Conservation (phyloP, 1,284 basidiomycete species). For the Apiotrichum sp. region DNA sequence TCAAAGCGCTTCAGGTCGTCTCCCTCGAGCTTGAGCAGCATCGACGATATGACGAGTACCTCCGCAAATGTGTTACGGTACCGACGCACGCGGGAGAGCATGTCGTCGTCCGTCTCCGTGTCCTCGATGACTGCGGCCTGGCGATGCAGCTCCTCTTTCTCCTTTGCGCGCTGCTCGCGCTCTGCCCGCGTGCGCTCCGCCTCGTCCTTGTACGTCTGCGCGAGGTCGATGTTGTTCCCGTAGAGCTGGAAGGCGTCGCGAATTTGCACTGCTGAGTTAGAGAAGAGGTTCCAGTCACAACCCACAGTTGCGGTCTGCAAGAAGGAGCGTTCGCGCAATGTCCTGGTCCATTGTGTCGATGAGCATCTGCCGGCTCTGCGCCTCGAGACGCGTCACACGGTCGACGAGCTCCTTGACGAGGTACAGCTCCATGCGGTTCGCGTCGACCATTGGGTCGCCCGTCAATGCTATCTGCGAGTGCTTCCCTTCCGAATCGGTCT, state of each 20-base stretch:
- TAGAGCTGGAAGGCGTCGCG: conserved; percentile 29
- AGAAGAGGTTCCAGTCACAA: too few species aligned
- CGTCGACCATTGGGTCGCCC: neutral
- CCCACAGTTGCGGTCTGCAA: conserved; percentile 42
- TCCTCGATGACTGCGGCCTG: conserved; percentile 6
- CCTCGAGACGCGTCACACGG: conserved; percentile 32
- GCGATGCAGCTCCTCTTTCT: neutral
- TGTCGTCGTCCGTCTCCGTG: conserved; percentile 13
- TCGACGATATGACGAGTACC: conserved; percentile 41
- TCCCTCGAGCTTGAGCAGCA: conserved; percentile 42
- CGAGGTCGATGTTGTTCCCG: conserved; percentile 5
- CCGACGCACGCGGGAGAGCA: conserved; percentile 25
- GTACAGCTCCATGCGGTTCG: conserved; percentile 19
- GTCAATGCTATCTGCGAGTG: neutral
- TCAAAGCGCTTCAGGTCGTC: conserved; percentile 41
- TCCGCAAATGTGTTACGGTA: conserved; percentile 46
- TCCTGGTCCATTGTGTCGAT: conserved; percentile 38
- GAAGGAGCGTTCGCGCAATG: conserved; percentile 32
- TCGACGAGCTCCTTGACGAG: conserved; percentile 33
- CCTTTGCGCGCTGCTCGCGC: neutral
- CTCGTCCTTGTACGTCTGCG: neutral
- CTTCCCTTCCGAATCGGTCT: neutral
- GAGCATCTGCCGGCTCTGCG: conserved; percentile 37
- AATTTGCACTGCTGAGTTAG: conserved; percentile 34
- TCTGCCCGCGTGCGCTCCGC: neutral